Evolutionary conservation across 176 grass and related monocot genomes (phyloP), one percentile per base, ranked within the genome.

Genomic region (Hsuehochloa calcarea): DNA sequence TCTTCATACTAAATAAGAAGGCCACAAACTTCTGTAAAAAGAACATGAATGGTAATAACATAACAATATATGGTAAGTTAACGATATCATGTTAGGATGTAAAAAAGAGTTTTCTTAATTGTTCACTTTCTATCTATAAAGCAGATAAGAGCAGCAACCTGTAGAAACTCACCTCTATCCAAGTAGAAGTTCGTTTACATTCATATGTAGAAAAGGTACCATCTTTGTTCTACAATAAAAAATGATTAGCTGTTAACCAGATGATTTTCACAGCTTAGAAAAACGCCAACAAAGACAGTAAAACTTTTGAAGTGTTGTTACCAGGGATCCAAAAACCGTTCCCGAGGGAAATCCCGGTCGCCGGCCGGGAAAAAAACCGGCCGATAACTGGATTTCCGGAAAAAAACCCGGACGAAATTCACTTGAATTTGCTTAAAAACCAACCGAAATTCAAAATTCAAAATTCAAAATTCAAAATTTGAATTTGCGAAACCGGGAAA

Each of bases 121-220:
- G 31, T 38, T 37, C 3, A 0, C 29, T 13, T 12, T 4, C 20
- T n/a, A 41, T 77, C 37, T 23, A 77, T 77, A 17, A 40, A 77
- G 37, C 34, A n/a, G 2, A 73, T 15, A 62, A 22, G 2, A 31
- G 4, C 23, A 45, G 23, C 13, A 79, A 43, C 41, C 4, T 15
- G 1, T 34, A 17, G 25, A 51, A 45, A 72, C 45, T 43, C 37
- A 89, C 87, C 80, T 92, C 91, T 83, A 92, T 70, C 91, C 84
- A 92, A 35, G 62, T 45, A 49, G 46, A 87, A 68, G 87, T 72
- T 66, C 84, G 76, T 77, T 82, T 84, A 64, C 87, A 83, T 65
- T 89, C 90, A 35, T 92, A 92, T 60, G 91, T 84, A 19, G 87
- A 88, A 84, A 89, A 85, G 11, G 63, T 80, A 31, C 91, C 91